Evolutionary conservation across 768 basidiomycete species (phyloP), one percentile per base, ranked within the genome.

Genomic region (Tricholoma saponaceum): DNA sequence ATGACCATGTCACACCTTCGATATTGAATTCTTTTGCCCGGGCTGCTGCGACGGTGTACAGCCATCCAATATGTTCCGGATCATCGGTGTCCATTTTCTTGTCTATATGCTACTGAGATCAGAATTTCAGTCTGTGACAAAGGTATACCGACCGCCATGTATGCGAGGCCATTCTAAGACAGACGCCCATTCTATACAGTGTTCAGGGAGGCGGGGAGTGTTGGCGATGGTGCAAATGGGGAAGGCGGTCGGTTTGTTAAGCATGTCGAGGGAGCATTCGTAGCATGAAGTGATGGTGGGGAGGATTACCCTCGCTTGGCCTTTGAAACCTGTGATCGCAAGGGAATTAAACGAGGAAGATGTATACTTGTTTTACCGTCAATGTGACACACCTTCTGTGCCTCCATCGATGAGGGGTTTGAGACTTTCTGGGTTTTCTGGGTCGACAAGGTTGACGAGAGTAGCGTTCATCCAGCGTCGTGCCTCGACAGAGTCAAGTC

Each of bases 141-240:
- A 33, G 52, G 20, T 22, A 13, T 10, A 25, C 77, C 60, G 54
- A 95, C 95, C 92, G 70, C 89, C 90, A 60, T 90, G 87, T 1
- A 93, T 85, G 50, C 85, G 84, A n/a, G 97, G 96, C 97, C 97
- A 99, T 71, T 99, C 95, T 20, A 99, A 79, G 10, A 98, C 97
- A 39, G 92, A 95, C 0, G 97, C 97, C 97, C 97, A 99, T 73
- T 98, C 97, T 65, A 99, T 98, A 68, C 97, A 98, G 67, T 99
- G 97, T 67, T 99, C 97, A 1, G 97, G 97, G 22, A 98, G 79
- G 56, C 97, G 90, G 25, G 97, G 97, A 0, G 97, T 99, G 69
- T 98, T 98, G 57, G 97, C 96, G 63, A 99, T 98, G 5, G 97
- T 99, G 69, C 97, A 99, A 55, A 99, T 98, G 2, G 97, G 97